Percentiles rank a stretch among this genome's conserved stretches.
Evolutionary conservation across 352 stramenopile genomes (phyloP).

Genomic region (Thalassiosira livingstoniorum): DNA sequence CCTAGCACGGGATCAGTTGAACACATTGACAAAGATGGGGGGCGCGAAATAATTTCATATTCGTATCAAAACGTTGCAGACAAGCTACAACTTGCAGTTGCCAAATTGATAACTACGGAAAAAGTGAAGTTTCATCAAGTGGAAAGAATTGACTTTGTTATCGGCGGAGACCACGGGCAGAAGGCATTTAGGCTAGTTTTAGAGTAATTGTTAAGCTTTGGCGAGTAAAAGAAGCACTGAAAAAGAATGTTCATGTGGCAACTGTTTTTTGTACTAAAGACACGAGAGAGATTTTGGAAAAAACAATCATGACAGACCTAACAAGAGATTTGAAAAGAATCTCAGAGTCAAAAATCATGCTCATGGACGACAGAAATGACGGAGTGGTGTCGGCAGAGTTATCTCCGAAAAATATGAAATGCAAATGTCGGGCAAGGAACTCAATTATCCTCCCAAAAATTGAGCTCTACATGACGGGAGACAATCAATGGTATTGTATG

Average conservation of each 20-base stretch:
- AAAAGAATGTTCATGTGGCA: constrained; percentile 3
- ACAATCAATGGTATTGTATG: constrained; percentile 10
- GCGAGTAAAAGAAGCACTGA: background rate
- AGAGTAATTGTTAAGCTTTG: constrained; percentile 11
- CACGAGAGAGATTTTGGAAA: background rate
- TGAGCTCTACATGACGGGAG: background rate
- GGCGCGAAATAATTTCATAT: too few relatives aligned
- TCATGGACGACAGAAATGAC: background rate
- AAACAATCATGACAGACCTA: background rate
- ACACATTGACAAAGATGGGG: too few relatives aligned
- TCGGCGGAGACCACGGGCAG: too few relatives aligned
- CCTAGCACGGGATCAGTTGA: too few relatives aligned
- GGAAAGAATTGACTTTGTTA: too few relatives aligned
- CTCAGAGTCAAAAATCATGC: background rate
- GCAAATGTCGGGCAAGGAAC: background rate
- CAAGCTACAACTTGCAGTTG: too few relatives aligned
- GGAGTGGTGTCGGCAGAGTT: background rate
- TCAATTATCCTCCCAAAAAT: background rate
- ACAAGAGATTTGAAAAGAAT: constrained; percentile 8
- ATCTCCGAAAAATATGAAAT: background rate
- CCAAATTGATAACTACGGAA: too few relatives aligned
- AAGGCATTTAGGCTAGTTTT: too few relatives aligned
- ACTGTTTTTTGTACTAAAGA: constrained; percentile 15
- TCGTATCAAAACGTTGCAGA: too few relatives aligned
- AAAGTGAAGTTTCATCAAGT: too few relatives aligned